Evolutionary conservation across 495 filamentous ascomycete genomes (phyloP).

Genomic region (Aspergillus affinis): DNA sequence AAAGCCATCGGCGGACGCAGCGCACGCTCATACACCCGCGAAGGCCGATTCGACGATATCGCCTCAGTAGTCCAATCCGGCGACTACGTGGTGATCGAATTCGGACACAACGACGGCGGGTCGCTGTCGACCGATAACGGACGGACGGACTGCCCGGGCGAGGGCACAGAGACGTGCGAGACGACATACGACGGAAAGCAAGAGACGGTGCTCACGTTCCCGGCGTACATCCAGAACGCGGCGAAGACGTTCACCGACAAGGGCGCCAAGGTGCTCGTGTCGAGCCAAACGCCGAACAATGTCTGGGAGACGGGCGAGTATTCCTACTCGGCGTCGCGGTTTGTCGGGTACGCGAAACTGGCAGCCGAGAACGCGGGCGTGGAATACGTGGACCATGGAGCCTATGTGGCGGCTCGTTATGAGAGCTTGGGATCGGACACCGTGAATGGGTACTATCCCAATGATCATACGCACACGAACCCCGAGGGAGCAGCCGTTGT

Average conservation of each 20-base stretch:
- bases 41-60: slow-evolving; percentile 58
- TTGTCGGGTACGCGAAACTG: slow-evolving; percentile 55
- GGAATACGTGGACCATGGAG: slow-evolving; percentile 62
- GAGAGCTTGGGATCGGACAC: slow-evolving; percentile 45
- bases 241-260: slow-evolving; percentile 51
- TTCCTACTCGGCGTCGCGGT: slow-evolving; percentile 42
- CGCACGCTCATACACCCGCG: slow-evolving; percentile 59
- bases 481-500: slow-evolving; percentile 57
- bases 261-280: slow-evolving; percentile 63
- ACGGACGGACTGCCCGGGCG: slow-evolving; percentile 56
- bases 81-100: slow-evolving; percentile 62
- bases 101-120: slow-evolving; percentile 67
- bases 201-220: slow-evolving; percentile 59
- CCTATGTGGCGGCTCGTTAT: slow-evolving; percentile 54
- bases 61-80: slow-evolving; percentile 44
- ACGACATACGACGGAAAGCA: slow-evolving; percentile 48
- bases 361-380: slow-evolving; percentile 48
- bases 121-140: slow-evolving; percentile 59
- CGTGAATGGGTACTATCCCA: slow-evolving; percentile 53
- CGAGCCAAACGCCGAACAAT: slow-evolving; percentile 62
- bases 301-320: slow-evolving; percentile 58
- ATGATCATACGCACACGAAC: slow-evolving; percentile 67
- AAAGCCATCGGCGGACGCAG: slow-evolving; percentile 58
- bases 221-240: slow-evolving; percentile 57
- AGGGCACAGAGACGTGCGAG: slow-evolving; percentile 54